Percentiles rank a stretch among this genome's conserved stretches.
Evolutionary conservation across 2,329 filamentous ascomycete genomes (phyloP).

Genomic region (Lasiodiplodia hormozganensis): DNA sequence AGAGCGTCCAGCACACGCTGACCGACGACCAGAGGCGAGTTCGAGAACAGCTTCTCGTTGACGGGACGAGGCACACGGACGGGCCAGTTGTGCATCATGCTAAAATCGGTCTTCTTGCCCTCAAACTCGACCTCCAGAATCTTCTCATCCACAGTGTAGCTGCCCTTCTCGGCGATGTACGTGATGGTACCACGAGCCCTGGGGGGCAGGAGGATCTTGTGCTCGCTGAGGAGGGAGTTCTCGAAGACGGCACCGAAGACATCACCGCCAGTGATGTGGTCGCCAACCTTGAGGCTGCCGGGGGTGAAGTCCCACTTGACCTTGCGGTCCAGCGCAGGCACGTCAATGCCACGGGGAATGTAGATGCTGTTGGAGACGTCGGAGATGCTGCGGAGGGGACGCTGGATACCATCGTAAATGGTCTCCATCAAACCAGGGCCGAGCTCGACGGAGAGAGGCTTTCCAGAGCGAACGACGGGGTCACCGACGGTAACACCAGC

Average conservation of each 20-base stretch:
- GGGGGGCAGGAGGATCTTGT: constrained; percentile 92
- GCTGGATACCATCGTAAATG: constrained; percentile 99
- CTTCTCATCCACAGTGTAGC: constrained; percentile 93
- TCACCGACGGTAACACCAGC: constrained; percentile 96
- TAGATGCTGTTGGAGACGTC: constrained; percentile 86
- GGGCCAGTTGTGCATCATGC: constrained; percentile 99
- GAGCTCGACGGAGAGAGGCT: constrained; percentile 96
- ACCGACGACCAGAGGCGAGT: constrained; percentile 92
- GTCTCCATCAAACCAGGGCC: constrained; percentile 97
- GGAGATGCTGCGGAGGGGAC: constrained; percentile 86
- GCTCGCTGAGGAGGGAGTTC: constrained; percentile 91
- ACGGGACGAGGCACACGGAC: constrained; percentile 93
- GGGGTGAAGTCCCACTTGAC: constrained; percentile 98
- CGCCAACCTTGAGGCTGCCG: constrained; percentile 83
- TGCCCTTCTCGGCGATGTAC: constrained; percentile 84
- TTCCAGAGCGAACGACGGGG: constrained; percentile 87
- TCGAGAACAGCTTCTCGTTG: constrained; percentile 88
- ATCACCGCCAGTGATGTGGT: constrained; percentile 95
- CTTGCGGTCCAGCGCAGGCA: constrained; percentile 84
- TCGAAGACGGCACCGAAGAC: constrained; percentile 95
- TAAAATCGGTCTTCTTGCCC: constrained; percentile 89
- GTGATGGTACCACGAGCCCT: constrained; percentile 91
- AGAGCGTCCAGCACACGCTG: constrained; percentile 96
- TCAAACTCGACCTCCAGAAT: constrained; percentile 97
- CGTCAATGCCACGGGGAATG: constrained; percentile 91